phyloP scores from a whole-genome alignment of 768 basidiomycete genomes.

The Paxillus involutus region DNA sequence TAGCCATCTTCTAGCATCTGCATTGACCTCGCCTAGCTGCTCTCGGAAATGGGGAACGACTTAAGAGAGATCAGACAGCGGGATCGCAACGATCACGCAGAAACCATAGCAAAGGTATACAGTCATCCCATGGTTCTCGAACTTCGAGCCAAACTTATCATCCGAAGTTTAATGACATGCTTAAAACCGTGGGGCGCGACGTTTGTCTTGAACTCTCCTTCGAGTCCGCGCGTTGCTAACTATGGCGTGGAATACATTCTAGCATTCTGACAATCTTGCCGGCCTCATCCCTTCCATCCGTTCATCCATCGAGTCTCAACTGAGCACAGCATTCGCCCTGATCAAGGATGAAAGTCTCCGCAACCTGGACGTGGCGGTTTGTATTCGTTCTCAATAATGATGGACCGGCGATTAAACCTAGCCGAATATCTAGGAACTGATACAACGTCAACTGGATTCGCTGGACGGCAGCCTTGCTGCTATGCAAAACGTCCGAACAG shows the following conservation, averaged over 20 bases:
- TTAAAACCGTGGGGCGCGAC: slow-evolving; percentile 22
- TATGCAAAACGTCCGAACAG: slow-evolving; percentile 31
- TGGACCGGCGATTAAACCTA: slow-evolving; percentile 1
- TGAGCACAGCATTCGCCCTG: slow-evolving; percentile 22
- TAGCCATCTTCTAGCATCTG: neutral
- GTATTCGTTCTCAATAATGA: slow-evolving; percentile 6
- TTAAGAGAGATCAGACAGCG: slow-evolving; percentile 21
- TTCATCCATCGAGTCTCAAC: slow-evolving; percentile 24
- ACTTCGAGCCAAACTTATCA: slow-evolving; percentile 13
- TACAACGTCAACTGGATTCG: slow-evolving; percentile 28
- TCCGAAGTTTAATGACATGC: slow-evolving; percentile 23
- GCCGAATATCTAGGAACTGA: slow-evolving; percentile 25
- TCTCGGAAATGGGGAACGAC: slow-evolving; percentile 17
- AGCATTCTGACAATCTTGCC: slow-evolving; percentile 31
- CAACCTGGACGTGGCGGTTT: slow-evolving; percentile 25
- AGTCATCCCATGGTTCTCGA: neutral
- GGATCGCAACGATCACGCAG: slow-evolving; percentile 17
- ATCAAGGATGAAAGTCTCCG: slow-evolving; percentile 29
- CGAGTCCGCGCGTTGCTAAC: neutral
- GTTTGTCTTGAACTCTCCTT: slow-evolving; percentile 12
- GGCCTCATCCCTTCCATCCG: slow-evolving; percentile 21
- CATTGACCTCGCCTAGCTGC: slow-evolving; percentile 21
- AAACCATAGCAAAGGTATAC: slow-evolving; percentile 24
- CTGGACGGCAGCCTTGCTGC: slow-evolving; percentile 22
- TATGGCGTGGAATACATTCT: neutral